These are phyloP conservation scores for Penicillium olsonii DNA, from an alignment of 2,329 filamentous ascomycete species.

Conservation along the genomic window DNA sequence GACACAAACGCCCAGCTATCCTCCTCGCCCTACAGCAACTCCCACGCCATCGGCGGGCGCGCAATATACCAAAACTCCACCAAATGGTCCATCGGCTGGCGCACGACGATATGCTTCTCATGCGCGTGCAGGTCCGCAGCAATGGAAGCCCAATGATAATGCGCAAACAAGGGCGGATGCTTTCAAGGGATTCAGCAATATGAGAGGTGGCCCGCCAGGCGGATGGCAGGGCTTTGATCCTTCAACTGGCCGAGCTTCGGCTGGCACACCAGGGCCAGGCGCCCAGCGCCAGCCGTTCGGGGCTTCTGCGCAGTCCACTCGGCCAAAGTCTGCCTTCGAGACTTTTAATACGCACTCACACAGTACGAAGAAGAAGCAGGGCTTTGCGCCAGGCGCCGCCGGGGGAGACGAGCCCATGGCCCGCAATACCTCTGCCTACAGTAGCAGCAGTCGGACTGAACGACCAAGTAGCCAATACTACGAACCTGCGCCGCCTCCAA, in stretches of 20 bases:
- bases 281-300: constrained; percentile 23
- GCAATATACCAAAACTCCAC: constrained; percentile 21
- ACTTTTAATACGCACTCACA: constrained; percentile 41
- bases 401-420: constrained; percentile 63
- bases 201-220: constrained; percentile 36
- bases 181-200: constrained; percentile 47
- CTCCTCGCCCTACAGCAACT: constrained; percentile 27
- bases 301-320: constrained; percentile 18
- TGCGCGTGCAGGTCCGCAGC: constrained; percentile 41
- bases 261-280: constrained; percentile 23
- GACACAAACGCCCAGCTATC: constrained; percentile 24
- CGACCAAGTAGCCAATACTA: constrained; percentile 38
- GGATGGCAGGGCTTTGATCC: constrained; percentile 47
- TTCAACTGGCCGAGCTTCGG: constrained; percentile 33
- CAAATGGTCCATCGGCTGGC: constrained; percentile 37
- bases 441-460: constrained; percentile 37
- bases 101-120: constrained; percentile 45
- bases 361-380: constrained; percentile 51
- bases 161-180: constrained; percentile 46
- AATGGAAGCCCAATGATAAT: constrained; percentile 43
- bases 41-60: constrained; percentile 19
- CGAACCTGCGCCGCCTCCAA: constrained; percentile 42
- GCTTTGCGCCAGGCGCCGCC: constrained; percentile 60
- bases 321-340: constrained; percentile 44
- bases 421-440: constrained; percentile 53